These are phyloP conservation scores for Exophiala spinifera DNA, from an alignment of 2,329 filamentous ascomycete species.

Conservation along the genomic window DNA sequence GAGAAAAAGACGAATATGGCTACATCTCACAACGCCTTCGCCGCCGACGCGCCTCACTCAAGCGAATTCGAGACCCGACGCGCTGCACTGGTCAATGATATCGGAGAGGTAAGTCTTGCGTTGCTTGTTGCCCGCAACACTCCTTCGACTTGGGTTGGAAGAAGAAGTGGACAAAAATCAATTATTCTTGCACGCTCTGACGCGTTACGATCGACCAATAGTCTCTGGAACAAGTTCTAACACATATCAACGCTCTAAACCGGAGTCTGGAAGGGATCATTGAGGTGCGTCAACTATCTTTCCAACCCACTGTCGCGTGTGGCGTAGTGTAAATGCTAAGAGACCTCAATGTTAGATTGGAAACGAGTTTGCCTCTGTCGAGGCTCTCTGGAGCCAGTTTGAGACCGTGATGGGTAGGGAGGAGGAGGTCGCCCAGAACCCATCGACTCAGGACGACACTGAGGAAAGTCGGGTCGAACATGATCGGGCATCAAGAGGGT, in stretches of 20 bases:
- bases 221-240: conserved; percentile 82
- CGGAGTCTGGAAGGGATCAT: conserved; percentile 88
- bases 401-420: conserved; percentile 90
- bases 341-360: conserved; percentile 60
- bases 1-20: not conserved
- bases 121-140: not conserved
- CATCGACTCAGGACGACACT: not conserved
- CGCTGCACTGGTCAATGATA: conserved; percentile 29
- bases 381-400: conserved; percentile 95
- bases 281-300: conserved; percentile 56
- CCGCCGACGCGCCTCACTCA: conserved; percentile 26
- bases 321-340: not conserved
- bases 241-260: conserved; percentile 95
- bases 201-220: not conserved
- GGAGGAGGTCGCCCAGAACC: conserved; percentile 35
- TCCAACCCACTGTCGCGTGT: not conserved
- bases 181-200: not conserved
- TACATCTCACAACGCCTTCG: not conserved
- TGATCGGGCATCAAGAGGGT: not conserved
- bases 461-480: not conserved
- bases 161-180: not conserved
- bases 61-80: conserved; percentile 33
- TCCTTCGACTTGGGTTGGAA: not conserved
- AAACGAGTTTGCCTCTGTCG: conserved; percentile 95
- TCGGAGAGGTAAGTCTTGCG: conserved; percentile 25